Conservation (phyloP, 441 rosid species). For the Brassica balearica region DNA sequence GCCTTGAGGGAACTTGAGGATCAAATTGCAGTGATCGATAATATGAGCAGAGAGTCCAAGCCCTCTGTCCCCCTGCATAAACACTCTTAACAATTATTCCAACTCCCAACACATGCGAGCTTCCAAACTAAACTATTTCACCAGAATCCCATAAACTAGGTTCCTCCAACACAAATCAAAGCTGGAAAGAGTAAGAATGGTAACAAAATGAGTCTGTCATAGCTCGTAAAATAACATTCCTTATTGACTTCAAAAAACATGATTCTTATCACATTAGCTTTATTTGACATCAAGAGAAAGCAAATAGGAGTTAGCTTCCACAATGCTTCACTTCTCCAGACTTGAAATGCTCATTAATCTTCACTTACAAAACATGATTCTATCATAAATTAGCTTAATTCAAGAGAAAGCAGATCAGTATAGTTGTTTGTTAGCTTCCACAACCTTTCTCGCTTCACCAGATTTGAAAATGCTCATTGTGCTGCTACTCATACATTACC, state of each 20-base stretch:
- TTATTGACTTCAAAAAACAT: conserved; percentile 9
- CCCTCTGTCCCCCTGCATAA: conserved; percentile 80
- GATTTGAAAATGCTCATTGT: too few species aligned
- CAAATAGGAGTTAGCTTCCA: conserved; percentile 9
- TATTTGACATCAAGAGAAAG: conserved; percentile 1
- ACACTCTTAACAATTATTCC: not conserved
- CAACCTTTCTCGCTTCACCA: too few species aligned
- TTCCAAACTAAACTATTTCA: conserved; percentile 7
- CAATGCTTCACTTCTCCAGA: not conserved
- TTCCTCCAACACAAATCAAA: not conserved
- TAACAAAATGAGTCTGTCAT: not conserved
- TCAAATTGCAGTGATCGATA: conserved; percentile 78
- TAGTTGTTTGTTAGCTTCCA: too few species aligned
- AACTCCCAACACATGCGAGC: not conserved
- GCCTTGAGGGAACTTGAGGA: conserved; percentile 89
- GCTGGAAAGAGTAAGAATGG: not conserved
- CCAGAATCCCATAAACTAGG: conserved; percentile 4
- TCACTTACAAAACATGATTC: too few species aligned
- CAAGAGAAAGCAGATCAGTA: too few species aligned
- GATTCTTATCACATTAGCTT: not conserved
- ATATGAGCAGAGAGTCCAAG: conserved; percentile 82
- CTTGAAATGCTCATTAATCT: not conserved
- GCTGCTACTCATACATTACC: too few species aligned
- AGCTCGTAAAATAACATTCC: conserved; percentile 3
- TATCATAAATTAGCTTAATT: too few species aligned